Base-by-base conservation (phyloP, 768 basidiomycete genomes). In the Lactarius vividus region DNA sequence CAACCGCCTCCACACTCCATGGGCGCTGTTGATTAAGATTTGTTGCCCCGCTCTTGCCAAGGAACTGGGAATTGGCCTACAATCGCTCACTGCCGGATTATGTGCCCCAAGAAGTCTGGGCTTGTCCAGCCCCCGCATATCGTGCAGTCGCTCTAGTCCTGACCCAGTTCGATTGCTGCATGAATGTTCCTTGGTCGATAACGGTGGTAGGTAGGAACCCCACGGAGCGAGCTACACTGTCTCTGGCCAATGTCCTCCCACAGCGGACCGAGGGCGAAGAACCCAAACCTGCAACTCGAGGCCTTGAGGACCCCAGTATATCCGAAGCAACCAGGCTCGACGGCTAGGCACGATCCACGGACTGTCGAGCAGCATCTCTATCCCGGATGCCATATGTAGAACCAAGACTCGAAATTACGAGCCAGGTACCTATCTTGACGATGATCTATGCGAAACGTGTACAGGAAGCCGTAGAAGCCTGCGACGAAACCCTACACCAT, bases 371-470 rank as follows among this genome's bases (percentile, higher is more conserved):
- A 23, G 23, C 11, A 20, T n/a, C 46, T 54, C 57, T 63, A 16
- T 35, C 52, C 57, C 57, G 33, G 61, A 46, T 67, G 20, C 66
- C 61, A 63, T 67, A 55, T 53, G 28, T 15, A 40, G 66, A 63
- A 59, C 26, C 20, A 59, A 55, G 15, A 26, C 33, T 53, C 11
- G 61, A 67, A 59, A 55, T 54, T 46, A 54, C 4, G 52, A 33
- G n/a, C 57, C 40, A 26, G 39, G 61, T 63, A 63, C 66, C 62
- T 63, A 67, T 67, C 52, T 29, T 44, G 66, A 62, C 57, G 28
- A 44, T 63, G 57, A 67, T 67, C 66, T 29, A 58, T 42, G 26
- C 49, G n/a, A 28, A 55, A 40, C 52, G 62, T 67, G 65, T 66
- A 31, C 52, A 28, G n/a, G 66, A 67, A 67, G 66, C 57, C 11